These are phyloP conservation scores for Styphnolobium japonicum DNA, from an alignment of 306 rosid genomes.

Conservation along the genomic window DNA sequence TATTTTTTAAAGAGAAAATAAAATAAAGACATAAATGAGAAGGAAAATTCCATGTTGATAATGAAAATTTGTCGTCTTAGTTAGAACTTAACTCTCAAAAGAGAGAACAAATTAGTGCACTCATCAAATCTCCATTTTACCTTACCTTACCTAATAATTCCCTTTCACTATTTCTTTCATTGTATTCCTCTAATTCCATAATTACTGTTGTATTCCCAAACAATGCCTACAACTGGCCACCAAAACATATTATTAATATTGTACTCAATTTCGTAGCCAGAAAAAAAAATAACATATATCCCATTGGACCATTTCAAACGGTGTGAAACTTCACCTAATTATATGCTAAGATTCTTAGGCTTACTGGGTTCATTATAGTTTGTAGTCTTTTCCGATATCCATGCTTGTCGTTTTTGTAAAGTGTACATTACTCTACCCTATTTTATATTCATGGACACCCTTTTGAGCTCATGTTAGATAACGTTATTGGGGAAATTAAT, in stretches of 20 bases:
- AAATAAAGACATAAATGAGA: background rate
- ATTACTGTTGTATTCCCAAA: slow-evolving; percentile 27
- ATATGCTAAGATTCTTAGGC: background rate
- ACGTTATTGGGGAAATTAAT: no score
- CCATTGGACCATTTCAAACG: slow-evolving; percentile 31
- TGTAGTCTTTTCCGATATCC: background rate
- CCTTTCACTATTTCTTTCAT: no score
- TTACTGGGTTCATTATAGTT: background rate
- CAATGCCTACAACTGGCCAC: background rate
- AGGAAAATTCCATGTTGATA: background rate
- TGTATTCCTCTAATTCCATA: slow-evolving; percentile 18
- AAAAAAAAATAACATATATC: slow-evolving; percentile 8
- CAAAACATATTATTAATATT: background rate
- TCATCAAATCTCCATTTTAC: slow-evolving; percentile 34
- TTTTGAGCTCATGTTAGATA: no score
- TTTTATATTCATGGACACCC: background rate
- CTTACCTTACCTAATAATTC: slow-evolving; percentile 38
- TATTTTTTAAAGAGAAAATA: background rate
- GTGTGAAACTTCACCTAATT: background rate
- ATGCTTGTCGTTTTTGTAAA: background rate
- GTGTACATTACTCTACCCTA: background rate
- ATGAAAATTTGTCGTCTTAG: slow-evolving; percentile 3
- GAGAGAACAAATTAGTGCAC: slow-evolving; percentile 19
- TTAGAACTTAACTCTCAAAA: slow-evolving; percentile 22
- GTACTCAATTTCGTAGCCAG: slow-evolving; percentile 25